Conservation (phyloP, 257 asterid species). For the Solanum chmielewskii region DNA sequence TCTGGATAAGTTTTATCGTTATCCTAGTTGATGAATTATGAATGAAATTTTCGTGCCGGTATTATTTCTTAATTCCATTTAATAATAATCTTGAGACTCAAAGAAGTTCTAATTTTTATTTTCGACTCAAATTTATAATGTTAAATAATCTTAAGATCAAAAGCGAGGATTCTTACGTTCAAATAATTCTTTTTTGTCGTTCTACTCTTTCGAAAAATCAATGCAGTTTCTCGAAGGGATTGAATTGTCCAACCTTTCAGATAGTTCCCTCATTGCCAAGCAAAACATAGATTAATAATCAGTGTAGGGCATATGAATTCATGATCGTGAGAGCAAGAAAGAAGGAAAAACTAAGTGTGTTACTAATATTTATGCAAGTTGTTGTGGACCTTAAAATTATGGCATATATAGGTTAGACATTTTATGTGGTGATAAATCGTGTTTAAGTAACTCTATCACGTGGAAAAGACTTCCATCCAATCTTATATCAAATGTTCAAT, state of each 20-base stretch:
- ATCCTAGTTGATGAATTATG: background rate
- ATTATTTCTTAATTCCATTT: background rate
- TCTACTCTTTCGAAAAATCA: background rate
- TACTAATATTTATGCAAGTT: background rate
- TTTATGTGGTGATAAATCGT: background rate
- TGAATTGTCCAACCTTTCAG: background rate
- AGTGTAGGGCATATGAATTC: background rate
- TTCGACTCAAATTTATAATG: no score
- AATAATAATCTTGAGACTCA: background rate
- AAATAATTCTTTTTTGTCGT: background rate
- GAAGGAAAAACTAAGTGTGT: background rate
- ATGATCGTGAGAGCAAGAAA: background rate
- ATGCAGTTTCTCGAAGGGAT: background rate
- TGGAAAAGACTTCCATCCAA: background rate
- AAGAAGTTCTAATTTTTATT: no score
- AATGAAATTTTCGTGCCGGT: background rate
- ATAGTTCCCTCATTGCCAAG: background rate
- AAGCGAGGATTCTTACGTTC: no score
- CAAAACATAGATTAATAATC: background rate
- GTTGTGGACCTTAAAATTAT: background rate
- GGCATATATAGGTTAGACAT: background rate
- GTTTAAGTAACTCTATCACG: background rate
- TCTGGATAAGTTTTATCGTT: background rate
- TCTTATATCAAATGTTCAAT: background rate
- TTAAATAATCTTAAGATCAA: no score